Conservation (phyloP, 495 filamentous ascomycete genomes). For the Penicillium flavigenum region DNA sequence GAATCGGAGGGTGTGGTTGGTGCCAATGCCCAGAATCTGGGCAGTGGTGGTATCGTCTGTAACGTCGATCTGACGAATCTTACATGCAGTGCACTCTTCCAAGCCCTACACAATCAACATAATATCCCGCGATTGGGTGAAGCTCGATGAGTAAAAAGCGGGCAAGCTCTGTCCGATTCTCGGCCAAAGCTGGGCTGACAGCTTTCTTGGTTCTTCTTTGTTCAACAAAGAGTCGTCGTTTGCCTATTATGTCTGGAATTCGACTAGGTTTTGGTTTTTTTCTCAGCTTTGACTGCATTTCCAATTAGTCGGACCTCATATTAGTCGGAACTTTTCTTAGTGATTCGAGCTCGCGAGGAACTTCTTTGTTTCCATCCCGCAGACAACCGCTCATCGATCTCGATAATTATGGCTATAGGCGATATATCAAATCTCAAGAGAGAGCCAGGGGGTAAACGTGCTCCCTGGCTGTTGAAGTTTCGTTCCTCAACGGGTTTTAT, state of each 20-base stretch:
- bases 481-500: slow-evolving; percentile 64
- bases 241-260: slow-evolving; percentile 3
- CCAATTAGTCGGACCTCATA: not conserved
- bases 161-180: not conserved
- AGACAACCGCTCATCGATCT: not conserved
- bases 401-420: not conserved
- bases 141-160: not conserved
- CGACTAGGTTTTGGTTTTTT: not conserved
- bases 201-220: slow-evolving; percentile 1
- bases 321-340: not conserved
- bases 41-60: not conserved
- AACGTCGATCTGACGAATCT: slow-evolving; percentile 12
- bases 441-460: slow-evolving; percentile 7
- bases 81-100: slow-evolving; percentile 7
- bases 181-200: slow-evolving; percentile 3
- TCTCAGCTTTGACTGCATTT: not conserved
- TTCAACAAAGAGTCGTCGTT: slow-evolving; percentile 1
- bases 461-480: slow-evolving; percentile 48
- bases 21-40: not conserved
- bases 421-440: slow-evolving; percentile 1
- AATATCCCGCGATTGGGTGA: slow-evolving; percentile 2
- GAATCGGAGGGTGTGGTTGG: slow-evolving; percentile 14
- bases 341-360: not conserved
- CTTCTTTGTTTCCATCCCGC: not conserved
- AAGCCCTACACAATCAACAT: not conserved